Conservation (phyloP, 2,329 filamentous ascomycete species). For the Fusarium ramigenum region DNA sequence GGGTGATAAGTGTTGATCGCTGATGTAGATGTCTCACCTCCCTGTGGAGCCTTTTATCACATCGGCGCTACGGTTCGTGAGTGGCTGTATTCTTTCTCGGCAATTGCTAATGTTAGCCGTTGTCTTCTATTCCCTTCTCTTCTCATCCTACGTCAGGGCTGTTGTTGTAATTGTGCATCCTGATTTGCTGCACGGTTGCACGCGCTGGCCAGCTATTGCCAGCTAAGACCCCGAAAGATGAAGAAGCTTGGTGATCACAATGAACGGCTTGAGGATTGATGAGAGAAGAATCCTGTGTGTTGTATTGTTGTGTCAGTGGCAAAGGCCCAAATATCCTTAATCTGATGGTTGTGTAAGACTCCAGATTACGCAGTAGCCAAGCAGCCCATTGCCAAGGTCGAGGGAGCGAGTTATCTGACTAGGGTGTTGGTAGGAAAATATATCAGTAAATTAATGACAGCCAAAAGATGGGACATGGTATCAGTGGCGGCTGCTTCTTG, state of each 20-base stretch:
- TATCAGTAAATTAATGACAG: neutral
- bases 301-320: fast-evolving
- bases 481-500: too few species aligned
- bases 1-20: fast-evolving
- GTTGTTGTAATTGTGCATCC: fast-evolving
- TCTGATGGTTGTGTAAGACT: neutral
- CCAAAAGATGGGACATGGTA: fast-evolving
- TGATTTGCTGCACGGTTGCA: neutral
- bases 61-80: neutral
- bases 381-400: fast-evolving
- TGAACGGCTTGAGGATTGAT: neutral
- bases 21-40: fast-evolving
- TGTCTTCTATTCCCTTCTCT: neutral
- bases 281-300: fast-evolving
- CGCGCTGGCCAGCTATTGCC: fast-evolving
- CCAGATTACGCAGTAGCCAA: neutral
- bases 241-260: neutral
- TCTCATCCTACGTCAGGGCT: fast-evolving
- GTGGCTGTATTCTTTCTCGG: neutral
- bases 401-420: too few species aligned
- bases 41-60: fast-evolving
- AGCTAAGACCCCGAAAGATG: fast-evolving
- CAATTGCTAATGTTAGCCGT: fast-evolving
- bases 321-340: fast-evolving
- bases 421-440: too few species aligned